These are phyloP conservation scores for Epichloe glyceriae DNA, from an alignment of 2,329 filamentous ascomycete genomes.

Conservation along the genomic window DNA sequence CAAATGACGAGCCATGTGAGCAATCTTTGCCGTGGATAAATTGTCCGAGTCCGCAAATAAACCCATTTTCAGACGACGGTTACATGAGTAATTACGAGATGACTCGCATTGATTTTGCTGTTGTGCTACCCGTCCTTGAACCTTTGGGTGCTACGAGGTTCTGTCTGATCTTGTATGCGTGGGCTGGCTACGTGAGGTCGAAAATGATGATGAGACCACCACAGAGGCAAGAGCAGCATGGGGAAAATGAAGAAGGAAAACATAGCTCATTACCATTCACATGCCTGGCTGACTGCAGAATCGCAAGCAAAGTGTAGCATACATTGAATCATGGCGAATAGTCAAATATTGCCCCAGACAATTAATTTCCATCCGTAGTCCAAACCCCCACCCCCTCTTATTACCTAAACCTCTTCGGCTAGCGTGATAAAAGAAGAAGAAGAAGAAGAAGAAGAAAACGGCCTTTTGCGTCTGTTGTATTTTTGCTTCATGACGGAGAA, in stretches of 20 bases:
- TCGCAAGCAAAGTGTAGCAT: neutral
- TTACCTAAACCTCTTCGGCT: too few species aligned
- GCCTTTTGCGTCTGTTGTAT: too few species aligned
- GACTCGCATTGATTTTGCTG: conserved; percentile 1
- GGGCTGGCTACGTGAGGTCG: conserved; percentile 16
- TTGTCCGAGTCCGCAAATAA: neutral
- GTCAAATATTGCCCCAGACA: neutral
- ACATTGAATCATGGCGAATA: neutral
- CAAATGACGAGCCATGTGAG: neutral
- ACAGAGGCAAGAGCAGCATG: neutral
- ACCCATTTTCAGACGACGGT: neutral
- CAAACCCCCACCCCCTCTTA: neutral
- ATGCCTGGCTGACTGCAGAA: neutral
- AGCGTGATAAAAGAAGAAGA: too few species aligned
- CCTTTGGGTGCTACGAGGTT: neutral
- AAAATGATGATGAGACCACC: neutral
- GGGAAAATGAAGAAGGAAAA: neutral
- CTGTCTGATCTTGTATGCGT: neutral
- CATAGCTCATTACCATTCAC: neutral
- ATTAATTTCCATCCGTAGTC: neutral
- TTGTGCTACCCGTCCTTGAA: conserved; percentile 3
- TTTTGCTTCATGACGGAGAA: conserved; percentile 10
- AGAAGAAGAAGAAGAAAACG: too few species aligned
- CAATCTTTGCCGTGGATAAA: neutral
- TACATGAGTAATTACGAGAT: conserved; percentile 2